Base-by-base conservation (phyloP, 2,329 filamentous ascomycete genomes). In the Cadophora gregata region DNA sequence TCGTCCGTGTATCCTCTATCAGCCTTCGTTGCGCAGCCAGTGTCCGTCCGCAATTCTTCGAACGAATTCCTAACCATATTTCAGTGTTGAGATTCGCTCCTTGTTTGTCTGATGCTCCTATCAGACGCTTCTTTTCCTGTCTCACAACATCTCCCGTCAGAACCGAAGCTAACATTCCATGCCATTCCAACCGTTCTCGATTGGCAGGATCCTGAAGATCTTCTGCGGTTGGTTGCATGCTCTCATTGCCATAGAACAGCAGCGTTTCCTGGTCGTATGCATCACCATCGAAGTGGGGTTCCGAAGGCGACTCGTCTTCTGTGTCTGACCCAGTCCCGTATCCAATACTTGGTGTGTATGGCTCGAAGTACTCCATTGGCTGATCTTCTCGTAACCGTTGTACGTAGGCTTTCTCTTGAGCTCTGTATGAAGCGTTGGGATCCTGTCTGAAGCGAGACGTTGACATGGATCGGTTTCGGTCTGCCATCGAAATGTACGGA, bases 121-220 rank as follows among this genome's bases (percentile, higher is more conserved):
- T 96, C 75, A 99, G 80, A 53, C 96, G 89, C 79, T 97, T 97
- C 84, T 99, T 99, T 81, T 99, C 96, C 79, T 99, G 96, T 75
- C 93, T 93, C 66, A 99, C 95, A 9, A 99, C 96, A 78, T 99
- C 96, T 71, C 96, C 96, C 0, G 94, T 97, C 72, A 99, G 82
- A 4, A 99, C 96, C 16, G 95, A 96, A 67, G 95, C 93, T 65
- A 99, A 82, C 96, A 99, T 99, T 3, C 93, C 93, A 80, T 99
- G 94, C 96, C 96, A 99, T 80, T 99, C 96, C 27, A 99, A 83
- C 53, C 95, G 86, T 79, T 98, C 96, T 68, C 94, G 86, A 76
- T 94, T 97, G 70, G 90, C 88, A 0, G 93, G 92, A 73, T 97
- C 92, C 78, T 92, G 91, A 62, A 98, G 80, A 78, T 99, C 96